Conservation (phyloP, 441 rosid genomes). For the Erodium trifolium region DNA sequence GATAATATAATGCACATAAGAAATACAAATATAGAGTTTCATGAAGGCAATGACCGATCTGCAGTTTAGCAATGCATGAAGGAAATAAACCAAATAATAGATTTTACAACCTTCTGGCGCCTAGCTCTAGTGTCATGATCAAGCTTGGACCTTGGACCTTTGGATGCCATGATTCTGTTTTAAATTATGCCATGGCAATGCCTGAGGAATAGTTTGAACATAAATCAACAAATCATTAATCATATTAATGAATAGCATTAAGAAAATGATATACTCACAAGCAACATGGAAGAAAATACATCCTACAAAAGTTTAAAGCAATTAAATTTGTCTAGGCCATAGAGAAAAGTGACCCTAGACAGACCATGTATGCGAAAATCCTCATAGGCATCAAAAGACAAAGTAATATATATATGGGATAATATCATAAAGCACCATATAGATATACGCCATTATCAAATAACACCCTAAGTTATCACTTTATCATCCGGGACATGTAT, state of each 20-base stretch:
- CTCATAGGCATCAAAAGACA: neutral
- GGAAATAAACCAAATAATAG: neutral
- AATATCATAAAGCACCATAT: no score
- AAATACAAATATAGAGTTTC: slow-evolving; percentile 6
- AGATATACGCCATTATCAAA: no score
- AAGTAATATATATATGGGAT: neutral
- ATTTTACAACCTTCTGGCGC: slow-evolving; percentile 61
- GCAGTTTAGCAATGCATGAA: neutral
- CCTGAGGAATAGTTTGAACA: slow-evolving; percentile 16
- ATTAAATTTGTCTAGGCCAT: neutral
- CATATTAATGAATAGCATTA: neutral
- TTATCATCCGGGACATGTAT: no score
- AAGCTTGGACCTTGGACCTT: slow-evolving; percentile 65
- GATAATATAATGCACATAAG: neutral
- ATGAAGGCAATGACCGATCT: neutral
- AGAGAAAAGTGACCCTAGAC: neutral
- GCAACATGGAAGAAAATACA: neutral
- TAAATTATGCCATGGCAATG: slow-evolving; percentile 22
- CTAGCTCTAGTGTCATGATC: slow-evolving; percentile 74
- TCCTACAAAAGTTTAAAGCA: neutral
- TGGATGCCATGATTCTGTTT: slow-evolving; percentile 42
- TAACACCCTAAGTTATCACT: no score
- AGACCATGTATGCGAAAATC: neutral
- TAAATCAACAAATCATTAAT: slow-evolving; percentile 4
- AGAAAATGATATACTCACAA: neutral